phyloP scores from a whole-genome alignment of 495 filamentous ascomycete species.

The Aspergillus asperescens region DNA sequence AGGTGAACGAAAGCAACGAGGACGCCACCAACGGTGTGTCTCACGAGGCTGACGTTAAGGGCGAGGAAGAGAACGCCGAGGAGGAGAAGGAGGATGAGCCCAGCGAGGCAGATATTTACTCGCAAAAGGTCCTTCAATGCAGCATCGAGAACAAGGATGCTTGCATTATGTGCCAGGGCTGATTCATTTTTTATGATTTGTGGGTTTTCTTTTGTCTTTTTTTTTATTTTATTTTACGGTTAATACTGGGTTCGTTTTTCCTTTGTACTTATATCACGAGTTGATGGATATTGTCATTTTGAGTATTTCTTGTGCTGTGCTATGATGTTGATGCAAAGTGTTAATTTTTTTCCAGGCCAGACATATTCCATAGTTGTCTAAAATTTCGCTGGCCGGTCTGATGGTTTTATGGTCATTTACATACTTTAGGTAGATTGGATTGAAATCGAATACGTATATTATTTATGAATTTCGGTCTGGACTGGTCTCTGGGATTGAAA shows the following conservation, averaged over 20 bases:
- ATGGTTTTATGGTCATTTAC: slow-evolving; percentile 7
- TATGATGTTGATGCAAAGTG: slow-evolving; percentile 16
- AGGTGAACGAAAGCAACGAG: slow-evolving; percentile 32
- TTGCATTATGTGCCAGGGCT: slow-evolving; percentile 89
- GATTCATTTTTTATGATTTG: slow-evolving; percentile 17
- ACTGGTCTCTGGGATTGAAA: no score
- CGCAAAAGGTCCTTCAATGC: slow-evolving; percentile 84
- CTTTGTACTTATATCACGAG: slow-evolving; percentile 40
- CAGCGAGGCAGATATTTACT: slow-evolving; percentile 86
- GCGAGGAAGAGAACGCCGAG: slow-evolving; percentile 34
- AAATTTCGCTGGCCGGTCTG: slow-evolving; percentile 5
- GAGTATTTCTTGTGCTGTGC: slow-evolving; percentile 16
- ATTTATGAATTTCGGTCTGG: background rate
- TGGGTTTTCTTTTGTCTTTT: slow-evolving; percentile 19
- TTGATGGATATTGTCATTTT: slow-evolving; percentile 31
- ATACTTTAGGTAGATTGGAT: slow-evolving; percentile 11
- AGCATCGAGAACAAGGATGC: slow-evolving; percentile 89
- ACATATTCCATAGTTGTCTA: slow-evolving; percentile 2
- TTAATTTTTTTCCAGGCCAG: slow-evolving; percentile 1
- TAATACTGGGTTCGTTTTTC: slow-evolving; percentile 13
- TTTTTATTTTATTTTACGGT: no score
- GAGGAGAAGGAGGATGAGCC: slow-evolving; percentile 60
- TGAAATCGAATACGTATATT: background rate
- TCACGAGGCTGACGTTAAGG: slow-evolving; percentile 53
- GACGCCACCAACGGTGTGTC: slow-evolving; percentile 50